These are phyloP conservation scores for Didymella segeticola DNA, from an alignment of 2,329 filamentous ascomycete species.

Conservation along the genomic window DNA sequence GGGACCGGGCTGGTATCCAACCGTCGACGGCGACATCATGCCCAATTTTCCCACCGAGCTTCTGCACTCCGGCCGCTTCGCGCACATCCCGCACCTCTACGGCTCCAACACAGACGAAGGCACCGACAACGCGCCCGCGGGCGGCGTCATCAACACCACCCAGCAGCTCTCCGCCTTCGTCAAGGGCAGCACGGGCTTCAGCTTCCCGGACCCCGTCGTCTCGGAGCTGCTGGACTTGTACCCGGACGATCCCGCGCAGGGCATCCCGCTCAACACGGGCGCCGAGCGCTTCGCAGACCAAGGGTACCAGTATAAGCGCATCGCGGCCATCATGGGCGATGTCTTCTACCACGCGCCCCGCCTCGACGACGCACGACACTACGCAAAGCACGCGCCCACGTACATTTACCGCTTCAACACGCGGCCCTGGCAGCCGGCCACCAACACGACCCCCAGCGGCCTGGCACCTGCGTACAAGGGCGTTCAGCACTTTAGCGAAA, in stretches of 20 bases:
- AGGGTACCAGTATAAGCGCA: conserved; percentile 60
- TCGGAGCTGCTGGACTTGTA: conserved; percentile 43
- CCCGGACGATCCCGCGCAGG: conserved; percentile 42
- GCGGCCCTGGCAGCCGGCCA: conserved; percentile 35
- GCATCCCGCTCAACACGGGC: conserved; percentile 45
- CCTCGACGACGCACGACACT: conserved; percentile 49
- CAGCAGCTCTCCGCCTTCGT: conserved; percentile 54
- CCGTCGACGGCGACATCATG: conserved; percentile 66
- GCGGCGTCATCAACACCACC: conserved; percentile 63
- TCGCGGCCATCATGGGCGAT: conserved; percentile 62
- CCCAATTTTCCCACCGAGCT: conserved; percentile 61
- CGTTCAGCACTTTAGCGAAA: conserved; percentile 62
- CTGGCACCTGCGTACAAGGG: conserved; percentile 52
- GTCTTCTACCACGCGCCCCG: conserved; percentile 64
- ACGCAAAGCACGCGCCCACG: conserved; percentile 57
- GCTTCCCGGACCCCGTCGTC: conserved; percentile 40
- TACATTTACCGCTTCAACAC: conserved; percentile 70
- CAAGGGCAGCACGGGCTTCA: conserved; percentile 42
- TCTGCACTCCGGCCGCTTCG: conserved; percentile 64
- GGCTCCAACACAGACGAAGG: conserved; percentile 73
- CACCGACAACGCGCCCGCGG: conserved; percentile 61
- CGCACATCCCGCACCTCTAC: conserved; percentile 68
- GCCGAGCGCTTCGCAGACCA: conserved; percentile 39
- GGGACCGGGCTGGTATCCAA: conserved; percentile 52
- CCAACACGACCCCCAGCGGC: conserved; percentile 51